Evolutionary conservation across 805 yeast species (phyloP).

Genomic region (Tetrapisispora iriomotensis): DNA sequence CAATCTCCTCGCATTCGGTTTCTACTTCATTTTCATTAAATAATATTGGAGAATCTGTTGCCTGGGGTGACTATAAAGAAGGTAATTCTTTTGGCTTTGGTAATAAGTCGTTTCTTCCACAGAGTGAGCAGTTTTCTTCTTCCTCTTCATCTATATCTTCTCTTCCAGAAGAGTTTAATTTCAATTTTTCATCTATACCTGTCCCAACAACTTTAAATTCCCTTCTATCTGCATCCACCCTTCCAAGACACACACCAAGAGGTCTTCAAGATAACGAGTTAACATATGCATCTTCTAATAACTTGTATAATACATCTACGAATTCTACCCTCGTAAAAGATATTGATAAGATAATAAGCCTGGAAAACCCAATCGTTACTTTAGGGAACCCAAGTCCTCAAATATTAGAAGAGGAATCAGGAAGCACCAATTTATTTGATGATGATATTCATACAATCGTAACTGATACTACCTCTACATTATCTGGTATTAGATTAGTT

Average conservation of each 20-base stretch:
- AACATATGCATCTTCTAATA: too few relatives aligned
- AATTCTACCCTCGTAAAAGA: too few relatives aligned
- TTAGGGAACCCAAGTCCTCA: too few relatives aligned
- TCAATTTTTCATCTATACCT: background rate
- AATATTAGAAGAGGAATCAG: too few relatives aligned
- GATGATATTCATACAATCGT: conserved; percentile 1
- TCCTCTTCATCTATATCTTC: background rate
- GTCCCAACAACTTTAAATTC: too few relatives aligned
- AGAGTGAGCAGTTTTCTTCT: background rate
- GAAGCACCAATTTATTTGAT: background rate
- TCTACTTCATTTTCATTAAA: conserved; percentile 2
- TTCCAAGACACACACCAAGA: too few relatives aligned
- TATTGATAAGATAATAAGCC: too few relatives aligned
- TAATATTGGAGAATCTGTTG: background rate
- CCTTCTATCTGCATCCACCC: too few relatives aligned
- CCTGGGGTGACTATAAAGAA: background rate
- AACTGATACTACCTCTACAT: background rate
- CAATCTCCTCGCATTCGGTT: conserved; percentile 1
- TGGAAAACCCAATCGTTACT: too few relatives aligned
- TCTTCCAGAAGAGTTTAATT: background rate
- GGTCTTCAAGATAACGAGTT: too few relatives aligned
- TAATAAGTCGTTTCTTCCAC: background rate
- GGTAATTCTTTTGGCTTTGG: background rate
- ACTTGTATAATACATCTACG: too few relatives aligned
- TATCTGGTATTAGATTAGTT: background rate